A percentile compares a stretch with the other conserved stretches of the same genome.
Conservation (phyloP, 805 yeast species). For the Candida coquimbonensis region DNA sequence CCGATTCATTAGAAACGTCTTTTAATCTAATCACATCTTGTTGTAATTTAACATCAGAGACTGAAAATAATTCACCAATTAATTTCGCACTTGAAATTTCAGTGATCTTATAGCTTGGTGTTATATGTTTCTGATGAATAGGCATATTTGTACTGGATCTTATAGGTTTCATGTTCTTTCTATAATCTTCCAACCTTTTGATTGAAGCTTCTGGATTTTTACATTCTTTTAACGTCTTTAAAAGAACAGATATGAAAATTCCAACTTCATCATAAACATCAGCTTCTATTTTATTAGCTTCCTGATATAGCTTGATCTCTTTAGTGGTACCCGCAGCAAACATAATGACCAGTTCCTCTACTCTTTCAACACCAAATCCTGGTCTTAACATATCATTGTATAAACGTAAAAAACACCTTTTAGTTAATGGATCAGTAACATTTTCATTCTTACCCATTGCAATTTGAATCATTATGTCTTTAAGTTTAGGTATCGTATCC, state of each 20-base stretch:
- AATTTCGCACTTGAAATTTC: conserved; percentile 51
- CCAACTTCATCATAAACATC: conserved; percentile 17
- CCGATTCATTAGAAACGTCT: conserved; percentile 30
- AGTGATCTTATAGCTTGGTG: conserved; percentile 44
- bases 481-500: conserved; percentile 29
- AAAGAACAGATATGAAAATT: conserved; percentile 11
- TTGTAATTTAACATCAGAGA: conserved; percentile 44
- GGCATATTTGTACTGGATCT: no score
- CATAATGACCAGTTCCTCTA: conserved; percentile 41
- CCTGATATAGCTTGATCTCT: conserved; percentile 34
- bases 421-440: conserved; percentile 39
- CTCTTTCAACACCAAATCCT: conserved; percentile 26
- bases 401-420: conserved; percentile 53
- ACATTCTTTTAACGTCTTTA: conserved; percentile 12
- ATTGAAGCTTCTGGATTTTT: conserved; percentile 30
- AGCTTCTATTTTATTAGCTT: conserved; percentile 13
- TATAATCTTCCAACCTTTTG: conserved; percentile 38
- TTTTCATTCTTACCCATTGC: conserved; percentile 36
- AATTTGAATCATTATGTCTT: conserved; percentile 34
- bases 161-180: conserved; percentile 21
- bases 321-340: conserved; percentile 48
- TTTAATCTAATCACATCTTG: conserved; percentile 42
- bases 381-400: conserved; percentile 48
- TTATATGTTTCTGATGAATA: neutral
- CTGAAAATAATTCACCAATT: conserved; percentile 41